Evolutionary conservation across 1,284 basidiomycete genomes (phyloP), one percentile per base, ranked within the genome.

Genomic region (Heterobasidion occidentale): DNA sequence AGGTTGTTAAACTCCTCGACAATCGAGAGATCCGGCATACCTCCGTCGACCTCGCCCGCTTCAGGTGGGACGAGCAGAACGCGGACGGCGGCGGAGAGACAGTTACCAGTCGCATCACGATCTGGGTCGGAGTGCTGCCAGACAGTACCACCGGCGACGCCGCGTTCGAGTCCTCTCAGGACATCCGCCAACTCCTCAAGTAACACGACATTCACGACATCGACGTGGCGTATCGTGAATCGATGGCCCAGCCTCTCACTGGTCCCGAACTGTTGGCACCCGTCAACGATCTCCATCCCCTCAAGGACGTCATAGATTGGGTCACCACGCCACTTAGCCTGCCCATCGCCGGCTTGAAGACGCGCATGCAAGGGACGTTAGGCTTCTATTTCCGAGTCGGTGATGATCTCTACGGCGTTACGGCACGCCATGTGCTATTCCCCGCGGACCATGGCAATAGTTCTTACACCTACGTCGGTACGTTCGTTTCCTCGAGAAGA

Each of bases 111-210:
- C 58, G 62, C 56, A 55, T 64, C 19, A 75, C 73, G 3, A 71
- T 77, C 60, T 76, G 74, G 74, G 58, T 76, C 4, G 74, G 72
- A 0, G 72, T 74, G 53, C 52, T 67, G 54, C 68, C 70, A 3
- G 68, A 71, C n/a, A 70, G 64, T 60, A 59, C 64, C 61, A 70
- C 58, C 60, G 67, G 61, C 52, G 61, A 57, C 36, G 59, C 50
- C 49, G 74, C 73, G 1, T 58, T 48, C 65, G 59, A 72, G 4
- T 65, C 65, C 1, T 52, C 71, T 56, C 52, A 63, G 1, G 66
- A 68, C 38, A 19, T 19, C 51, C 62, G 65, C 55, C 48, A 56
- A 2, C 57, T 65, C 51, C 66, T 70, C 56, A 51, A 62, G 52
- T 6, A 56, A 27, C 49, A 61, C 59, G 53, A 55, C 50, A 61